Evolutionary conservation across 768 basidiomycete genomes (phyloP).

Genomic region (Tephrocybe sp.): DNA sequence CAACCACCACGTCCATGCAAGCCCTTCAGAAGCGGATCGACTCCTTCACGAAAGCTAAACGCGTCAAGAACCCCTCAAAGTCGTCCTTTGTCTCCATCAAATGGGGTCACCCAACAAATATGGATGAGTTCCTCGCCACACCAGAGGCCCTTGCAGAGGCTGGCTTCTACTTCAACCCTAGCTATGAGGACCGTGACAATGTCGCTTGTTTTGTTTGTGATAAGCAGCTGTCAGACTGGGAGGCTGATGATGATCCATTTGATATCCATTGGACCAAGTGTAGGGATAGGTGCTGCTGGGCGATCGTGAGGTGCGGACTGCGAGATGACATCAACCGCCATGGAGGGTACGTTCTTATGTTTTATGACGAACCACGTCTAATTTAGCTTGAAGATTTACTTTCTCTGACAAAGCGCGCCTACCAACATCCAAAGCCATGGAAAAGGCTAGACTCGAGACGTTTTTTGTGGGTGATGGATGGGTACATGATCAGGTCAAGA

Average conservation of each 20-base stretch:
- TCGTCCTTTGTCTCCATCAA: slow-evolving; percentile 50
- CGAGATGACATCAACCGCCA: slow-evolving; percentile 54
- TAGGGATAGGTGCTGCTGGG: slow-evolving; percentile 72
- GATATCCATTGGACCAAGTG: slow-evolving; percentile 79
- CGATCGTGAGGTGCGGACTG: slow-evolving; percentile 72
- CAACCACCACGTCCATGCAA: slow-evolving; percentile 44
- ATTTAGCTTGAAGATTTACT: slow-evolving; percentile 45
- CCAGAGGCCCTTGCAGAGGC: slow-evolving; percentile 80
- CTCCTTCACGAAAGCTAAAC: slow-evolving; percentile 66
- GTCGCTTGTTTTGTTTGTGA: slow-evolving; percentile 85
- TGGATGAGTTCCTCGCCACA: slow-evolving; percentile 62
- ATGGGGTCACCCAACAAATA: slow-evolving; percentile 72
- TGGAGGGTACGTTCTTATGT: slow-evolving; percentile 43
- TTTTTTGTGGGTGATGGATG: slow-evolving; percentile 57
- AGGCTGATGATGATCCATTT: slow-evolving; percentile 81
- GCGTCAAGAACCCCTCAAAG: slow-evolving; percentile 57
- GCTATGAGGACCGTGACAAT: slow-evolving; percentile 65
- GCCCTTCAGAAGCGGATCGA: slow-evolving; percentile 56
- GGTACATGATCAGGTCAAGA: slow-evolving; percentile 64
- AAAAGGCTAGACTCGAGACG: slow-evolving; percentile 69
- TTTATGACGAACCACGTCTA: not conserved
- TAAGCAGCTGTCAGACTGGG: slow-evolving; percentile 85
- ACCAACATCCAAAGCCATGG: slow-evolving; percentile 69
- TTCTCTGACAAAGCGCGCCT: slow-evolving; percentile 59
- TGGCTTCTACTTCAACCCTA: slow-evolving; percentile 84